phyloP scores from a whole-genome alignment of 176 grass and related monocot species.

The Phoenix roebelenii region DNA sequence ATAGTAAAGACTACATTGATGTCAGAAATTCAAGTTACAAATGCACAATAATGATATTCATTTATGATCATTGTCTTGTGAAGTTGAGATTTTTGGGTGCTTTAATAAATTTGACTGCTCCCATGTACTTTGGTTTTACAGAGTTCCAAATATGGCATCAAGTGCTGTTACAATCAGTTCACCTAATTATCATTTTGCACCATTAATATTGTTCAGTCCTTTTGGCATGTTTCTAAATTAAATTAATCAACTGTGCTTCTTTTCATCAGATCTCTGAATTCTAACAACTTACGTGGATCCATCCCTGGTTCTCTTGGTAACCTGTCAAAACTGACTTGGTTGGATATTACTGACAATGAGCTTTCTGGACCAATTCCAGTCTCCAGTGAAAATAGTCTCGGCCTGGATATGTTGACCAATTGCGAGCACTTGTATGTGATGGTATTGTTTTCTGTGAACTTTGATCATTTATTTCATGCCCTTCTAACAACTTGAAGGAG shows the following conservation, averaged over 20 bases:
- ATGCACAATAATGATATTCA: too few relatives aligned
- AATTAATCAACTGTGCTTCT: background rate
- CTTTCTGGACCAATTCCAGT: slow-evolving; percentile 11
- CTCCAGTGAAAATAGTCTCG: background rate
- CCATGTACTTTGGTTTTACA: too few relatives aligned
- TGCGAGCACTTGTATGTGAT: slow-evolving; percentile 5
- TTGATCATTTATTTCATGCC: background rate
- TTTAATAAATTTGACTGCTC: too few relatives aligned
- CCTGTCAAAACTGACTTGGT: background rate
- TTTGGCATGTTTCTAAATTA: background rate
- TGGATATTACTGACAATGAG: slow-evolving; percentile 4
- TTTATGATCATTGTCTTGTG: too few relatives aligned
- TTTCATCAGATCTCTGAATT: slow-evolving; percentile 8
- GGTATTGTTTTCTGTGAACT: background rate
- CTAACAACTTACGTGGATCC: background rate
- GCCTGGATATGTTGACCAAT: slow-evolving; percentile 1
- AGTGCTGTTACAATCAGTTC: too few relatives aligned
- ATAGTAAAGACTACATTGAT: too few relatives aligned
- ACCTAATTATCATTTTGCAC: background rate
- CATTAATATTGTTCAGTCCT: background rate
- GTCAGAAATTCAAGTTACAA: too few relatives aligned
- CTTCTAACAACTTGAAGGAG: background rate
- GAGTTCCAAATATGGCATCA: too few relatives aligned
- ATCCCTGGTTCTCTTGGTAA: slow-evolving; percentile 10
- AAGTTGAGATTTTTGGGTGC: too few relatives aligned